Base-by-base conservation (phyloP, 768 basidiomycete genomes). In the Auricularia cornea region DNA sequence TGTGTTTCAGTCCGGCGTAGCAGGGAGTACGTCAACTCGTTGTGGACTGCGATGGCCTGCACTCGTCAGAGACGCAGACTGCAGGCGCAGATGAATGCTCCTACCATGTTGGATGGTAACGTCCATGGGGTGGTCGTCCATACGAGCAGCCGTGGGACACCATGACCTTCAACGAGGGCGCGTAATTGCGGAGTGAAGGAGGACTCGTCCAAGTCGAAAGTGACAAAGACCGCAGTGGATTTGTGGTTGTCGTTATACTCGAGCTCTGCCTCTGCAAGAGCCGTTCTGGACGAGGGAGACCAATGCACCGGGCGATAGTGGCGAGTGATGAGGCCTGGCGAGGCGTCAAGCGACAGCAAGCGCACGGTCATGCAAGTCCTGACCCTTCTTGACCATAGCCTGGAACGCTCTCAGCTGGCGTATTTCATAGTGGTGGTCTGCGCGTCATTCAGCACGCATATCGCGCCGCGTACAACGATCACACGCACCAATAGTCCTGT, bases 51-150 rank as follows among this genome's bases (percentile, higher is more conserved):
- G 57, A 98, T 90, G n/a, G 88, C 94, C 95, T 96, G 64, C 28
- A 64, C 16, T 65, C 12, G 48, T 38, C 65, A 67, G 57, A 67
- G 59, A 29, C 8, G 61, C 59, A 54, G 33, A 38, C 31, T 20
- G n/a, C n/a, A 40, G 54, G 40, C 6, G 28, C 16, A 41, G 41
- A 64, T 18, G 5, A n/a, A 29, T 23, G 54, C 23, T 65, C 81
- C 48, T 67, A 94, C 94, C 90, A 94, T 93, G 70, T 99, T 98
- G 1, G 93, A 92, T 4, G 91, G 93, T 57, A 98, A 76, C 3
- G 93, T 98, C 96, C 96, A 99, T 1, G 96, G 92, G 0, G 96
- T 98, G 3, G 96, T 98, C 2, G 96, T 98, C 96, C 96, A 99
- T 3, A 96, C 89, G 20, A 94, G 77, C 11, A 97, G 68, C 26